phyloP scores from a whole-genome alignment of 768 basidiomycete species.

The Boletellus emodensis region DNA sequence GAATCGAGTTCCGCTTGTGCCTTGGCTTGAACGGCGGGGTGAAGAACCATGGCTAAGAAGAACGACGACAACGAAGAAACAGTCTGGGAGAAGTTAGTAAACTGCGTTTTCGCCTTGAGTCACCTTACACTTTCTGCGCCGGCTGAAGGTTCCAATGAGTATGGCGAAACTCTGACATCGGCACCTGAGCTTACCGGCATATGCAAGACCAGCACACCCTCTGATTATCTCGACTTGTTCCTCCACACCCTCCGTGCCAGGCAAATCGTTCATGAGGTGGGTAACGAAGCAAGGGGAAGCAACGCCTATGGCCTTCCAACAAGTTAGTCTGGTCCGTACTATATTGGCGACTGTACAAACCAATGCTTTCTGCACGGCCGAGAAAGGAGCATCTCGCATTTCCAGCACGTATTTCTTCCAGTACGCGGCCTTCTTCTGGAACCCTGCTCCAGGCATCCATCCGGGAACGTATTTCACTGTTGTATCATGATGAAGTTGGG shows the following conservation, averaged over 20 bases:
- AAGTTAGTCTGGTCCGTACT: background rate
- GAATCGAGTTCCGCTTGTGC: constrained; percentile 28
- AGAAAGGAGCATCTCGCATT: constrained; percentile 47
- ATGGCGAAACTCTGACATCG: background rate
- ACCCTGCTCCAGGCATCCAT: constrained; percentile 51
- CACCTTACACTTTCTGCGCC: constrained; percentile 37
- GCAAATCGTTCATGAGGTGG: constrained; percentile 22
- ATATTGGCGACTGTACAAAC: constrained; percentile 24
- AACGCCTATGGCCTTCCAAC: constrained; percentile 19
- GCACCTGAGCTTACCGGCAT: constrained; percentile 35
- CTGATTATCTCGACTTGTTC: constrained; percentile 34
- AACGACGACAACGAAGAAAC: constrained; percentile 30
- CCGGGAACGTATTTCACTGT: constrained; percentile 50
- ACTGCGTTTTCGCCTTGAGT: background rate
- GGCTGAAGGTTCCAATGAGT: constrained; percentile 24
- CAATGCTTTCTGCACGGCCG: constrained; percentile 34
- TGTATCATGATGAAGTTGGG: constrained; percentile 1
- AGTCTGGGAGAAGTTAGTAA: constrained; percentile 16
- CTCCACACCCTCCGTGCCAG: constrained; percentile 1
- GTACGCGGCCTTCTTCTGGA: constrained; percentile 46
- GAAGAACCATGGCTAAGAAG: constrained; percentile 29
- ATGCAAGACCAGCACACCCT: constrained; percentile 45
- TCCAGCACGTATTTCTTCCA: constrained; percentile 46
- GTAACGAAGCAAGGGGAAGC: constrained; percentile 32
- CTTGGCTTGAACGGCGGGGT: constrained; percentile 28